A percentile compares a stretch with the other conserved stretches of the same genome.
Conservation (phyloP, 352 stramenopile genomes). For the Globisporangium paddicum region DNA sequence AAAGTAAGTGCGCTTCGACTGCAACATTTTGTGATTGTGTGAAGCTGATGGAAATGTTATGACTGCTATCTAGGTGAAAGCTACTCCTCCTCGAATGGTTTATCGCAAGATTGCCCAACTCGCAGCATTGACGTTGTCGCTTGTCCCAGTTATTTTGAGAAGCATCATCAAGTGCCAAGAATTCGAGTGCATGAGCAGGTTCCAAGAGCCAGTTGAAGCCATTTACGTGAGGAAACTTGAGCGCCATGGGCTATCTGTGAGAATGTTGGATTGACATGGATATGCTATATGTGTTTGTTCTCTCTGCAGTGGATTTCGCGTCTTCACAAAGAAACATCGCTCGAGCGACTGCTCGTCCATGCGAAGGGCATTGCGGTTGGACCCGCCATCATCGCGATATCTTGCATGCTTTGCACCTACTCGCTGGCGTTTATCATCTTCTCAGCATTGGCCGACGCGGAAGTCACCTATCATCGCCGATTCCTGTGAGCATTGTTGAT, state of each 20-base stretch:
- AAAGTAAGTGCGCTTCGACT: conserved; percentile 31
- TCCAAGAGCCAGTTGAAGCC: conserved; percentile 44
- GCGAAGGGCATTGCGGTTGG: conserved; percentile 23
- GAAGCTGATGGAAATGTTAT: background rate
- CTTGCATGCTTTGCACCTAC: conserved; percentile 69
- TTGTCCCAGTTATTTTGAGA: conserved; percentile 59
- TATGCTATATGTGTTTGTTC: background rate
- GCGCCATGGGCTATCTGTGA: background rate
- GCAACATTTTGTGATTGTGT: background rate
- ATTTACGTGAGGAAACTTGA: conserved; percentile 18
- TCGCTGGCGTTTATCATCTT: conserved; percentile 74
- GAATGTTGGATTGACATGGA: background rate
- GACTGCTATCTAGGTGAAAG: conserved; percentile 48
- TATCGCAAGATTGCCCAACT: conserved; percentile 71
- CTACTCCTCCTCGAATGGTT: conserved; percentile 48
- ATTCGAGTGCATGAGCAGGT: conserved; percentile 41
- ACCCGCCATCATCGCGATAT: conserved; percentile 52
- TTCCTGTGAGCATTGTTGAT: conserved; percentile 45
- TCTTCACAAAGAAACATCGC: conserved; percentile 27
- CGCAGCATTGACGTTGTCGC: conserved; percentile 45
- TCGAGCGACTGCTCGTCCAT: conserved; percentile 19
- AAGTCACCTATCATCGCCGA: conserved; percentile 82
- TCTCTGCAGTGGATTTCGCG: conserved; percentile 26
- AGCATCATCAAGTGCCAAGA: conserved; percentile 54
- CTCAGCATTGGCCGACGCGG: conserved; percentile 66